phyloP scores from a whole-genome alignment of 1,284 basidiomycete species.

The Apiotrichum sp. region DNA sequence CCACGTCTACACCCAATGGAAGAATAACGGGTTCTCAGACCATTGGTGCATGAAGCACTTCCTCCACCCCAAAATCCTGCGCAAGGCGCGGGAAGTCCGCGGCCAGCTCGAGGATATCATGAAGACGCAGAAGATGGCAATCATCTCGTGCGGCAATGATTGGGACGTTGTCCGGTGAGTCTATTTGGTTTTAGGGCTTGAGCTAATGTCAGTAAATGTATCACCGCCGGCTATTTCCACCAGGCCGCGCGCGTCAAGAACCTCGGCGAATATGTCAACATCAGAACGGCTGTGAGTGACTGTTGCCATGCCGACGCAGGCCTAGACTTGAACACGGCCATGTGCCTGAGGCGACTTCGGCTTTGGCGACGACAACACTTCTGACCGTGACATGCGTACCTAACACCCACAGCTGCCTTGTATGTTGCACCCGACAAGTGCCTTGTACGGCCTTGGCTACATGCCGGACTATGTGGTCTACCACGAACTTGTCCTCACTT shows the following conservation, averaged over 20 bases:
- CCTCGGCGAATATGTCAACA: constrained; percentile 97
- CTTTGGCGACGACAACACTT: no score
- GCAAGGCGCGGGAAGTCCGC: constrained; percentile 95
- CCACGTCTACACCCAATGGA: constrained; percentile 98
- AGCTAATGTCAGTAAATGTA: constrained; percentile 69
- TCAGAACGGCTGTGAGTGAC: constrained; percentile 69
- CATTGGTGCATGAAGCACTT: constrained; percentile 94
- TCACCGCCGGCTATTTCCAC: constrained; percentile 97
- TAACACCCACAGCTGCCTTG: constrained; percentile 36
- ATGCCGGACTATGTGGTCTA: constrained; percentile 96
- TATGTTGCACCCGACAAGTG: constrained; percentile 85
- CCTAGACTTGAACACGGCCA: no score
- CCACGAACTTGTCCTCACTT: constrained; percentile 90
- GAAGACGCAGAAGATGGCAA: constrained; percentile 92
- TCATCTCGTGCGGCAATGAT: constrained; percentile 86
- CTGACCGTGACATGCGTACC: constrained; percentile 46
- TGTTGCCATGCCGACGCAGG: no score
- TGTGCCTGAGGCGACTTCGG: no score
- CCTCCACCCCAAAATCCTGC: constrained; percentile 87
- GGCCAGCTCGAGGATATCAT: constrained; percentile 96
- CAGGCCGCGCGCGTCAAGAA: constrained; percentile 97
- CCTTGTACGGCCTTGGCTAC: constrained; percentile 92
- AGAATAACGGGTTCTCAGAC: constrained; percentile 84
- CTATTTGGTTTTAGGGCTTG: not conserved
- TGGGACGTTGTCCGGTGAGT: constrained; percentile 81